Evolutionary conservation across 768 basidiomycete genomes (phyloP).

Genomic region (Amanita exitialis): DNA sequence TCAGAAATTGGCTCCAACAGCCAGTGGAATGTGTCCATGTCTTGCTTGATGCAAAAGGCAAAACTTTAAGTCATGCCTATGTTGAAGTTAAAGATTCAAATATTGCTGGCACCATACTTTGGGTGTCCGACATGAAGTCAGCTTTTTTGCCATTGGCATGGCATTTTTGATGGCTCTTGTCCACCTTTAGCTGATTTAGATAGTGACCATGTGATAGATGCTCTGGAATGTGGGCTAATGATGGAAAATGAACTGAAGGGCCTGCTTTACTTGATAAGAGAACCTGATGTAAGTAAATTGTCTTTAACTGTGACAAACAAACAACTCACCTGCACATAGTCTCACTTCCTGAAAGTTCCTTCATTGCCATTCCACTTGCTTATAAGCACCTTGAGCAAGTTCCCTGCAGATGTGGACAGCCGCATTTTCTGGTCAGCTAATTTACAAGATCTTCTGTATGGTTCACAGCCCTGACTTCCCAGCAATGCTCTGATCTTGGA

Average conservation of each 20-base stretch:
- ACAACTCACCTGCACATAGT: constrained; percentile 4
- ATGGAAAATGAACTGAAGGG: constrained; percentile 58
- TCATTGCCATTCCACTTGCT: too few relatives aligned
- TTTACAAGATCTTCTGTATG: too few relatives aligned
- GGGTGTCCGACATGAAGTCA: constrained; percentile 25
- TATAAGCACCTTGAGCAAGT: too few relatives aligned
- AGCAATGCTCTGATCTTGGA: too few relatives aligned
- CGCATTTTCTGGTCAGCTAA: too few relatives aligned
- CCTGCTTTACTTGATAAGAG: constrained; percentile 59
- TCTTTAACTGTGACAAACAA: constrained; percentile 6
- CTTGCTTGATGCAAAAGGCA: constrained; percentile 71
- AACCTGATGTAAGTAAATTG: constrained; percentile 54
- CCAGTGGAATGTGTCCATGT: too few relatives aligned
- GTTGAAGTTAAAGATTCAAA: constrained; percentile 59
- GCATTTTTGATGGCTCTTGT: constrained; percentile 55
- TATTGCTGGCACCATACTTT: constrained; percentile 55
- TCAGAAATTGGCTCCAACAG: too few relatives aligned
- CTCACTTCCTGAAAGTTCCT: too few relatives aligned
- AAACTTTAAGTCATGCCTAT: constrained; percentile 79
- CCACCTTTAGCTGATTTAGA: constrained; percentile 61
- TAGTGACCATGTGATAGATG: constrained; percentile 44
- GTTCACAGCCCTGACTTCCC: too few relatives aligned
- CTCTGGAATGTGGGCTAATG: constrained; percentile 55
- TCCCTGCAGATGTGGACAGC: too few relatives aligned
- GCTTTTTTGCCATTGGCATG: constrained; percentile 78